A percentile compares a stretch with the other conserved stretches of the same genome.
Conservation (phyloP, 2,329 filamentous ascomycete genomes). For the Neonectria punicea region DNA sequence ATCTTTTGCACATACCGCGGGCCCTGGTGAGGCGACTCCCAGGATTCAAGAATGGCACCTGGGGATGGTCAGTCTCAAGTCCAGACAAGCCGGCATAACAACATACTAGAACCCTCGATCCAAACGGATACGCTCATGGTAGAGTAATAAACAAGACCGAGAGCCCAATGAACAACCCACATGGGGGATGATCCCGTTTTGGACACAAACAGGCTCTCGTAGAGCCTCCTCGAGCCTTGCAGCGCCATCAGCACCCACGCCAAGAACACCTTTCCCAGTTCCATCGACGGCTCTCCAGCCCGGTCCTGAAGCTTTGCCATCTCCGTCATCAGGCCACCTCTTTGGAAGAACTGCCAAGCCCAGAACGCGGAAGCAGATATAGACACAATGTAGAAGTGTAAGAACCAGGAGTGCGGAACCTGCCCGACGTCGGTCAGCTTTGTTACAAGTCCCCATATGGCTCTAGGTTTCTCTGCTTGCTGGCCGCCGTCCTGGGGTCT, state of each 20-base stretch:
- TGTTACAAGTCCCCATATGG: conserved; percentile 44
- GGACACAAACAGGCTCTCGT: conserved; percentile 75
- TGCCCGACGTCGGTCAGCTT: conserved; percentile 53
- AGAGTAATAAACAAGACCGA: conserved; percentile 83
- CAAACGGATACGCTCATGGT: conserved; percentile 80
- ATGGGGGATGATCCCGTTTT: conserved; percentile 76
- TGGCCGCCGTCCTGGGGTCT: conserved; percentile 39
- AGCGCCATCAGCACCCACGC: conserved; percentile 78
- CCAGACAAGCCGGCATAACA: not conserved
- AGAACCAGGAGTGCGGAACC: conserved; percentile 91
- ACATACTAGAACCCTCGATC: conserved; percentile 80
- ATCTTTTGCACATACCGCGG: conserved; percentile 40
- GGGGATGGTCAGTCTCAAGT: conserved; percentile 20
- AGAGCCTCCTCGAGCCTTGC: conserved; percentile 80
- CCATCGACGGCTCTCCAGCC: conserved; percentile 55
- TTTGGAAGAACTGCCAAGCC: conserved; percentile 69
- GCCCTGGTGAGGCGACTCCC: conserved; percentile 38
- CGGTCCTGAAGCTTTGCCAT: conserved; percentile 54
- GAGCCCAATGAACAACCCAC: conserved; percentile 84
- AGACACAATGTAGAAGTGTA: conserved; percentile 84
- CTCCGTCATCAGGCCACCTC: conserved; percentile 63
- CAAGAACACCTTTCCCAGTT: conserved; percentile 69
- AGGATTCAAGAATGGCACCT: conserved; percentile 50
- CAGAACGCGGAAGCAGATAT: conserved; percentile 78
- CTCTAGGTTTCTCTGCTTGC: conserved; percentile 21